Evolutionary conservation across 1,284 basidiomycete genomes (phyloP), one percentile per base, ranked within the genome.

Genomic region (Fistulinella staudtii): DNA sequence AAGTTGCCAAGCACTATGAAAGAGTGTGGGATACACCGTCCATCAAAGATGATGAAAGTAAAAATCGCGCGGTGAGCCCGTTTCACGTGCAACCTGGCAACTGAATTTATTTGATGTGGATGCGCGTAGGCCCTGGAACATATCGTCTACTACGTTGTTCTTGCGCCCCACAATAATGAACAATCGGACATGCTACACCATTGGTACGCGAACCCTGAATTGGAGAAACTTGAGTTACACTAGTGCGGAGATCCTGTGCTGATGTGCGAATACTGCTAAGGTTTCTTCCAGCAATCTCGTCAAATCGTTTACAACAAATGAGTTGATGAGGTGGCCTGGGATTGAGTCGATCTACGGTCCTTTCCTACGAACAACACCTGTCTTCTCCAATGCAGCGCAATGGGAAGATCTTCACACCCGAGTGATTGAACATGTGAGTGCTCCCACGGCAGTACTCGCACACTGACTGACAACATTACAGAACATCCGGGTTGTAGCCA

Each of bases 261-360:
- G n/a, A 36, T 38, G 10, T 10, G n/a, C n/a, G 31, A 33, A 46
- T 18, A 18, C n/a, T 30, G 21, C 49, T 53, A 20, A 51, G 41
- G 36, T 41, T 29, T 7, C 5, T 37, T 34, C 35, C 45, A 96
- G 92, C 63, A 93, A 96, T 54, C 79, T 99, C 33, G 79, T 96
- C 47, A 99, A 99, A 73, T 95, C 91, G 60, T 99, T 99, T 65
- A 88, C 88, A 11, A 98, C 93, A 2, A 85, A 84, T 33, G 96
- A 99, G 62, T 74, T 99, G 35, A 97, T 98, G 91, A 76, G 95
- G 50, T 99, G 96, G 96, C 93, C 95, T 0, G 92, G 93, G n/a
- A 94, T 99, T 41, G 86, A 93, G 63, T 71, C 74, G 6, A 75
- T 98, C 14, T 99, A 98, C 63, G 94, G 93, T 22, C 79, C 85